Evolutionary conservation across 306 rosid genomes (phyloP).

Genomic region (Cyclanthera cordifolia): DNA sequence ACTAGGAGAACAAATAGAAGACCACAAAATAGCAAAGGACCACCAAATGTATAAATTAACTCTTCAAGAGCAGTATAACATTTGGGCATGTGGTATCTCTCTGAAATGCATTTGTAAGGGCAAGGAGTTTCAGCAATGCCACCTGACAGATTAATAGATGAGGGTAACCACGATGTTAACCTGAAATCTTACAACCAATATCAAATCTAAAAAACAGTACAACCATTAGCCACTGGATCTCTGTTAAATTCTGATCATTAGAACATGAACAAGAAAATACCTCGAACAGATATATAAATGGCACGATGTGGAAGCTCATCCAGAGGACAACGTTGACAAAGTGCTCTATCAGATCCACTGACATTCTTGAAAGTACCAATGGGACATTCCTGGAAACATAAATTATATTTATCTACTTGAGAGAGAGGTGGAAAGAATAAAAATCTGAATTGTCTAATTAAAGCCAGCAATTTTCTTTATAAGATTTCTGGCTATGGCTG

Average conservation of each 20-base stretch:
- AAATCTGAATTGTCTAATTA: background rate
- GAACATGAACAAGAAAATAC: conserved; percentile 28
- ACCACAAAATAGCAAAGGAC: conserved; percentile 92
- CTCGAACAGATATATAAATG: conserved; percentile 59
- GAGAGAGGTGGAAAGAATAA: background rate
- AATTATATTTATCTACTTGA: conserved; percentile 15
- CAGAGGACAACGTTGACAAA: conserved; percentile 68
- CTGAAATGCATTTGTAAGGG: conserved; percentile 84
- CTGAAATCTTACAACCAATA: background rate
- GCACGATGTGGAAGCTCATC: conserved; percentile 79
- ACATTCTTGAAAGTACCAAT: conserved; percentile 83
- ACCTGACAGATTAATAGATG: conserved; percentile 34
- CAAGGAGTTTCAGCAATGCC: conserved; percentile 78
- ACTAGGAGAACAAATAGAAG: conserved; percentile 72
- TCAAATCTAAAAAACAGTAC: background rate
- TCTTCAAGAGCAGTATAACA: conserved; percentile 97
- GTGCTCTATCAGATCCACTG: conserved; percentile 68
- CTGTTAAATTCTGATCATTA: background rate
- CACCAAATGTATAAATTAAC: conserved; percentile 88
- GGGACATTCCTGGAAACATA: conserved; percentile 71
- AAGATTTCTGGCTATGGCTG: background rate
- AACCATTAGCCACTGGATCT: background rate
- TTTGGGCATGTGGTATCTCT: conserved; percentile 91
- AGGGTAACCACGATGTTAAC: background rate
- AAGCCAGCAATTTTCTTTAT: background rate